Percentiles rank a stretch among this genome's conserved stretches.
phyloP scores from a whole-genome alignment of 164 flowering plant genomes.

The Aristolochia contorta region DNA sequence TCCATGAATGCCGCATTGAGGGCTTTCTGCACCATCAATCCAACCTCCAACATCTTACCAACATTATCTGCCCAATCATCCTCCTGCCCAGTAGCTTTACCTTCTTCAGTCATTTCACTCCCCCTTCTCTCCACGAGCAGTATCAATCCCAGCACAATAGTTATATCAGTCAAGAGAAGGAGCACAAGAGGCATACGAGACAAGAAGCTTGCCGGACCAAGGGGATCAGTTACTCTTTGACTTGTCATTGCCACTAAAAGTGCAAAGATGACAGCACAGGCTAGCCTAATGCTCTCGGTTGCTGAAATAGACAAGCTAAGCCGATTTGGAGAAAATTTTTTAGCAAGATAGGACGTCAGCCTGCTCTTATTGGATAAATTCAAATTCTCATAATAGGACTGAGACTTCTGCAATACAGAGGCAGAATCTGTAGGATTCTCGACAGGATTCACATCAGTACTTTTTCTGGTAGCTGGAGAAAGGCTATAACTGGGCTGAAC shows the following conservation, averaged over 20 bases:
- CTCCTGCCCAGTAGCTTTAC: not conserved
- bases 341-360: not conserved
- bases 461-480: no score
- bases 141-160: conserved; percentile 2
- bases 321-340: not conserved
- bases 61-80: not conserved
- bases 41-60: not conserved
- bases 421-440: no score
- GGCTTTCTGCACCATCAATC: conserved; percentile 3
- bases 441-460: no score
- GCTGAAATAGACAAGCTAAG: not conserved
- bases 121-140: not conserved
- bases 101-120: not conserved
- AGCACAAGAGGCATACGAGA: not conserved
- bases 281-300: not conserved
- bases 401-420: no score
- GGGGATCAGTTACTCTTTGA: not conserved
- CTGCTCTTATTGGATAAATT: no score
- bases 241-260: not conserved
- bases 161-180: not conserved
- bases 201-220: not conserved
- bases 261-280: not conserved
- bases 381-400: no score
- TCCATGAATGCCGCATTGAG: conserved; percentile 1
- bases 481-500: no score